Evolutionary conservation across 345 rosid genomes (phyloP).

Genomic region (Sisymbrium irio): DNA sequence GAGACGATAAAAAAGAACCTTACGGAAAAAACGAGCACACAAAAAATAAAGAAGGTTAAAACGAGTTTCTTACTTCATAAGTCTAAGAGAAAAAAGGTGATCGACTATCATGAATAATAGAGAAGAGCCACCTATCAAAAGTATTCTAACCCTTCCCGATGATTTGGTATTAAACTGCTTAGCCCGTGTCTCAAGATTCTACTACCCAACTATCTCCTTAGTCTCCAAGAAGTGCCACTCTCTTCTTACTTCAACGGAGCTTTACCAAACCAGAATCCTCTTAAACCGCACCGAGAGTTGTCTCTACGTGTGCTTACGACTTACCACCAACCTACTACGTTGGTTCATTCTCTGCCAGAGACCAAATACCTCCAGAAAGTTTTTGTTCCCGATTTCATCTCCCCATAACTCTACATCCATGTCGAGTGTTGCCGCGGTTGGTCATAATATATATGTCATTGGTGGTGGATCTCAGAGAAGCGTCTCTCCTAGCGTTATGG

Average conservation of each 20-base stretch:
- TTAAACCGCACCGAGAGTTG: neutral
- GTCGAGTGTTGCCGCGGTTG: neutral
- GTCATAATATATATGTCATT: neutral
- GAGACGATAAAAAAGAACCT: no score
- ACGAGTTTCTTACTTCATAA: no score
- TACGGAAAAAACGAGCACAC: no score
- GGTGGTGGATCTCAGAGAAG: no score
- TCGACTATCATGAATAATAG: no score
- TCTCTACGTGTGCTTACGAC: neutral
- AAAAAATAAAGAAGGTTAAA: no score
- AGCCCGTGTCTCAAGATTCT: neutral
- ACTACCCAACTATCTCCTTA: neutral
- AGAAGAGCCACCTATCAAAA: no score
- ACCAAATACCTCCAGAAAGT: neutral
- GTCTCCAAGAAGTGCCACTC: neutral
- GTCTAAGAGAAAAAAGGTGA: no score
- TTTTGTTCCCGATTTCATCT: no score
- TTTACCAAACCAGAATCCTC: neutral
- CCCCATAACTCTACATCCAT: neutral
- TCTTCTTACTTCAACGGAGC: neutral
- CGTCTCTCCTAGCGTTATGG: neutral
- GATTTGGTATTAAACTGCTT: neutral
- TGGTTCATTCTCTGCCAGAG: no score
- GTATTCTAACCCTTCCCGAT: neutral
- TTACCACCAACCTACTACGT: neutral